Evolutionary conservation across 2,329 filamentous ascomycete genomes (phyloP), one percentile per base, ranked within the genome.

Genomic region (Curvularia lunata): DNA sequence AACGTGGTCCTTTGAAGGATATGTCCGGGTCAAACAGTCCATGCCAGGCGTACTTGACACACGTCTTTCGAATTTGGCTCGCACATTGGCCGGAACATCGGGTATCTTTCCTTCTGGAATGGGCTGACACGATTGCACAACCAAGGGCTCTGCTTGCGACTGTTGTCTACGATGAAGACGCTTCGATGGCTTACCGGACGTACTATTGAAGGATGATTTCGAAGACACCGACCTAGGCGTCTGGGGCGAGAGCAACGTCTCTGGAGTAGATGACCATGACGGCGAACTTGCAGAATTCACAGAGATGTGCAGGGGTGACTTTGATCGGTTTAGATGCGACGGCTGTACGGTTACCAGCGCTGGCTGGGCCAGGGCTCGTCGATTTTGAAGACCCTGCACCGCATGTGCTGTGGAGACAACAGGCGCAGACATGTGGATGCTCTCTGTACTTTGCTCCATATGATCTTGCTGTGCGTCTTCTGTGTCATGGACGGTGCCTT

Each of bases 1-100:
- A n/a, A 64, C 52, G 49, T 75, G 66, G 5, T 72, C 66, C 46
- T 66, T 72, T 12, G 69, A 73, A 13, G 65, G 64, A 55, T 72
- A 77, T 0, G 75, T 78, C 8, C 68, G 70, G 12, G 74, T 75
- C 43, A 78, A 61, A 52, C 71, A 75, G 21, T 75, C 73, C 64
- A 77, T 74, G 6, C 67, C 73, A 13, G 77, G 76, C 6, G 70
- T 64, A 28, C 65, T 57, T 6, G 74, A 73, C 16, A 78, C 59
- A 16, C 75, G 72, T 42, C 73, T 65, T n/a, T 70, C 69, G 52
- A 78, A 79, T 25, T 74, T 72, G 27, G 64, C 63, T 37, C 68
- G 68, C n/a, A 78, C 62, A 43, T 75, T 66, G 16, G 65, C 65
- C 10, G 76, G 75, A 7, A 78, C 67, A 21, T 60, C 62, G 21